Percentiles rank a stretch among this genome's conserved stretches.
Evolutionary conservation across 2,329 filamentous ascomycete species (phyloP).

Genomic region (Sporothrix curviconia): DNA sequence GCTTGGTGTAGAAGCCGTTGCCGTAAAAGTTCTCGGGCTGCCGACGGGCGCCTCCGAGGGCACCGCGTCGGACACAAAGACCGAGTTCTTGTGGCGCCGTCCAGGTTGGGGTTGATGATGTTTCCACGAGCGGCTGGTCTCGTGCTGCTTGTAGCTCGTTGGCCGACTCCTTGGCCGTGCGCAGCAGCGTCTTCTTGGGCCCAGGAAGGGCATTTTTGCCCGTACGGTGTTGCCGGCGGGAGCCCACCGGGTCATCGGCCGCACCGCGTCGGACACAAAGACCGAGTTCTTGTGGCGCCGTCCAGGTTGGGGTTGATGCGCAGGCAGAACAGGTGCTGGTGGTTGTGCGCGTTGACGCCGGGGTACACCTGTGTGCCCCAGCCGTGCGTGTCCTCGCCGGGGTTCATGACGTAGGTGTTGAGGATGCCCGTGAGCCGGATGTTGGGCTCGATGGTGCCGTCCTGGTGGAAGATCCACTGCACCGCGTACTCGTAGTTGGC

Average conservation of each 20-base stretch:
- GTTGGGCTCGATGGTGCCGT: slow-evolving; percentile 85
- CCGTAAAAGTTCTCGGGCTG: slow-evolving; percentile 79
- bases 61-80: slow-evolving; percentile 75
- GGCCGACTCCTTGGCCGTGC: slow-evolving; percentile 60
- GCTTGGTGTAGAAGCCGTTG: slow-evolving; percentile 82
- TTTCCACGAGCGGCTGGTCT: slow-evolving; percentile 52
- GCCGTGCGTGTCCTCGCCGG: slow-evolving; percentile 70
- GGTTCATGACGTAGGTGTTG: slow-evolving; percentile 79
- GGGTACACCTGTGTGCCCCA: slow-evolving; percentile 92
- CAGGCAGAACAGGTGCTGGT: slow-evolving; percentile 91
- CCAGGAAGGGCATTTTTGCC: slow-evolving; percentile 87
- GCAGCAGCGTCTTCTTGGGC: slow-evolving; percentile 75
- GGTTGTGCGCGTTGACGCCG: slow-evolving; percentile 88
- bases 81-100: slow-evolving; percentile 75
- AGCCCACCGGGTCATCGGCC: slow-evolving; percentile 69
- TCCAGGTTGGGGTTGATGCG: slow-evolving; percentile 84
- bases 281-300: slow-evolving; percentile 68
- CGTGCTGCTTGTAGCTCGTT: slow-evolving; percentile 80
- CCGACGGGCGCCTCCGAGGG: slow-evolving; percentile 67
- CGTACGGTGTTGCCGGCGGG: slow-evolving; percentile 76
- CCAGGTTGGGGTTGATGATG: slow-evolving; percentile 49
- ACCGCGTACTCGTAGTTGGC: slow-evolving; percentile 84
- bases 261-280: slow-evolving; percentile 72
- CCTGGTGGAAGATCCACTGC: slow-evolving; percentile 45
- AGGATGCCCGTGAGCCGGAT: slow-evolving; percentile 88